Evolutionary conservation across 2,329 filamentous ascomycete genomes (phyloP).

Genomic region (Microdochium trichocladiopsis): DNA sequence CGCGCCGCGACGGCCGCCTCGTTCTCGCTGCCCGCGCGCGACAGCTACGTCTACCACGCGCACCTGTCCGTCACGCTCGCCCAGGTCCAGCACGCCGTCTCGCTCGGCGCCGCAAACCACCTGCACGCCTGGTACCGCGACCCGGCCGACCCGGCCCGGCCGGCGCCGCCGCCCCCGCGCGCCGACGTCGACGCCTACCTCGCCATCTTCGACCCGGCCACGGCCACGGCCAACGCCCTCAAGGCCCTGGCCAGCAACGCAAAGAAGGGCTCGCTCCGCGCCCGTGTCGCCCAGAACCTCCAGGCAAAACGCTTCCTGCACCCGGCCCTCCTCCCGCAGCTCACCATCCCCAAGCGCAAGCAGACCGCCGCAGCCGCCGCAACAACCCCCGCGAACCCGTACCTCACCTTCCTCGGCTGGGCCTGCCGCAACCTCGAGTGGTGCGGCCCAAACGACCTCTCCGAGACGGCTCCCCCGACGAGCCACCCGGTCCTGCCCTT

Average conservation of each 20-base stretch:
- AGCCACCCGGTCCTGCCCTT: constrained; percentile 65
- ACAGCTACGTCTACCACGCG: constrained; percentile 44
- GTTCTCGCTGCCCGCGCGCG: constrained; percentile 34
- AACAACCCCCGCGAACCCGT: constrained; percentile 47
- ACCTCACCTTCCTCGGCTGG: constrained; percentile 61
- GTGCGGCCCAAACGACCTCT: constrained; percentile 50
- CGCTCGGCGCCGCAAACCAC: constrained; percentile 33
- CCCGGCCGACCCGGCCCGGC: constrained; percentile 7
- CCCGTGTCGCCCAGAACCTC: constrained; percentile 50
- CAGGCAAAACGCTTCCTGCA: constrained; percentile 42
- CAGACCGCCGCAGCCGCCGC: too few relatives aligned
- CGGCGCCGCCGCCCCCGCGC: constrained; percentile 34
- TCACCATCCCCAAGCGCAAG: constrained; percentile 35
- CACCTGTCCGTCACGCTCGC: constrained; percentile 39
- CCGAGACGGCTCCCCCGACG: constrained; percentile 38
- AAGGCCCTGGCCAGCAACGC: constrained; percentile 43
- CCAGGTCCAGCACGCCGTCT: constrained; percentile 39
- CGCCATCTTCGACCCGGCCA: constrained; percentile 55
- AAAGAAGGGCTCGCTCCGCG: constrained; percentile 54
- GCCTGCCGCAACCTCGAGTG: constrained; percentile 57
- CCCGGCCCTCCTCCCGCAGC: constrained; percentile 25
- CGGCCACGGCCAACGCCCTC: constrained; percentile 53
- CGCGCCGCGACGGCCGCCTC: constrained; percentile 34
- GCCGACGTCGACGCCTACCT: constrained; percentile 61
- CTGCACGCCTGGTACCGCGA: constrained; percentile 42